These are phyloP conservation scores for Corymbia citriodora DNA, from an alignment of 441 rosid genomes.

Conservation along the genomic window DNA sequence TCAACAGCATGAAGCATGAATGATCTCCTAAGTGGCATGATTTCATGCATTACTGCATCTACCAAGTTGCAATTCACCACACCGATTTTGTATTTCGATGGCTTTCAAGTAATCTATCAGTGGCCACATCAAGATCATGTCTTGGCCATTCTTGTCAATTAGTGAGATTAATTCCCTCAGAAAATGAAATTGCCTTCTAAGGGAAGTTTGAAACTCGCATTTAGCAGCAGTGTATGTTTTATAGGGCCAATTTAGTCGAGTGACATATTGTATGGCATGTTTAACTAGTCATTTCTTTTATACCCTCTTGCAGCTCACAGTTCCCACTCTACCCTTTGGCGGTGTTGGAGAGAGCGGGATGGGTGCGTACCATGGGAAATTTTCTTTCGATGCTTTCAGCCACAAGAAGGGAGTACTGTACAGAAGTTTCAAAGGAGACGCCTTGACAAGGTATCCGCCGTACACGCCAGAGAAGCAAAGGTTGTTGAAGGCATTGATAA, in stretches of 20 bases:
- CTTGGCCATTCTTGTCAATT: neutral
- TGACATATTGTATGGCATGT: neutral
- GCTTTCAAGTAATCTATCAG: neutral
- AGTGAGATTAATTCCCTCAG: neutral
- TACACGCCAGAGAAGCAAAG: constrained; percentile 44
- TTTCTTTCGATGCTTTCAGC: constrained; percentile 66
- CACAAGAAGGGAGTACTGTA: constrained; percentile 62
- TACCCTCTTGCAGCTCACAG: constrained; percentile 34
- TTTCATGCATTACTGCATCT: neutral
- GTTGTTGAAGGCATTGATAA: constrained; percentile 42
- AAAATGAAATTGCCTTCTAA: neutral
- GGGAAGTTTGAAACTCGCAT: neutral
- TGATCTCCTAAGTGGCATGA: neutral
- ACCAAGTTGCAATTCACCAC: neutral
- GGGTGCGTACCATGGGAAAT: constrained; percentile 66
- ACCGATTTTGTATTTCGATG: neutral
- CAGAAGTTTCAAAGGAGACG: constrained; percentile 45
- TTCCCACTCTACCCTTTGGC: constrained; percentile 54
- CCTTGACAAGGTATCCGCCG: constrained; percentile 48
- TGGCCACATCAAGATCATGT: neutral
- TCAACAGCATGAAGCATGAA: neutral
- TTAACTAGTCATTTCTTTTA: neutral
- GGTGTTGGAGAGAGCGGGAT: constrained; percentile 83
- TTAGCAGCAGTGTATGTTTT: neutral
- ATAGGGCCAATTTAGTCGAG: neutral